phyloP scores from a whole-genome alignment of 2,329 filamentous ascomycete genomes.

The Pleoardoris graminearum region DNA sequence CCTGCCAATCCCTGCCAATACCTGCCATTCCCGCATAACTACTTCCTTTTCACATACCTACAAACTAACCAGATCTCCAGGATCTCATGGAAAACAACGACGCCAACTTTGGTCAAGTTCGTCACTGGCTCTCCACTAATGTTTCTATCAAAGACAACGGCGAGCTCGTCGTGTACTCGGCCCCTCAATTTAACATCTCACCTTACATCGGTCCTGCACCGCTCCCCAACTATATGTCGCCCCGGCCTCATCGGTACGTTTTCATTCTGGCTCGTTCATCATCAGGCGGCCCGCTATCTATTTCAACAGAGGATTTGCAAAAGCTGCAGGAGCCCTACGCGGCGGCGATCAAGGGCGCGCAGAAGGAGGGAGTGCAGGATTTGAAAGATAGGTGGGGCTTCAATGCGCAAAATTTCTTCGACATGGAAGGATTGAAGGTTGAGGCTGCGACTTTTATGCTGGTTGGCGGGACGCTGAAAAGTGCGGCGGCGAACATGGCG shows the following conservation, averaged over 20 bases:
- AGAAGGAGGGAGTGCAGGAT: conserved; percentile 21
- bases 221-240: conserved; percentile 26
- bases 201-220: conserved; percentile 26
- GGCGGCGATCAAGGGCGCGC: conserved; percentile 21
- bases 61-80: not conserved
- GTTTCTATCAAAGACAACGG: conserved; percentile 16
- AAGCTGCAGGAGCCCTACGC: conserved; percentile 23
- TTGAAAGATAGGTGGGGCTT: conserved; percentile 31
- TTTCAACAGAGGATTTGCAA: conserved; percentile 21
- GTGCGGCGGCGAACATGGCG: conserved; percentile 16
- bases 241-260: conserved; percentile 25
- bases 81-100: conserved; percentile 29
- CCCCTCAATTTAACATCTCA: conserved; percentile 14
- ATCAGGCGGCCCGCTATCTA: conserved; percentile 4
- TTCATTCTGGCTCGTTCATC: conserved; percentile 21
- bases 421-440: conserved; percentile 21
- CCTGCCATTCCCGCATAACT: not conserved
- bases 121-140: conserved; percentile 29
- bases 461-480: conserved; percentile 22
- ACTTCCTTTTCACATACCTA: too few relatives aligned
- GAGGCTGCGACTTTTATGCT: conserved; percentile 24
- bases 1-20: too few relatives aligned
- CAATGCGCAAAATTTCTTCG: conserved; percentile 23
- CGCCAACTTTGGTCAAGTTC: conserved; percentile 26
- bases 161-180: conserved; percentile 5